Base-by-base conservation (phyloP, 305 asterid species). In the Plantago rigida region DNA sequence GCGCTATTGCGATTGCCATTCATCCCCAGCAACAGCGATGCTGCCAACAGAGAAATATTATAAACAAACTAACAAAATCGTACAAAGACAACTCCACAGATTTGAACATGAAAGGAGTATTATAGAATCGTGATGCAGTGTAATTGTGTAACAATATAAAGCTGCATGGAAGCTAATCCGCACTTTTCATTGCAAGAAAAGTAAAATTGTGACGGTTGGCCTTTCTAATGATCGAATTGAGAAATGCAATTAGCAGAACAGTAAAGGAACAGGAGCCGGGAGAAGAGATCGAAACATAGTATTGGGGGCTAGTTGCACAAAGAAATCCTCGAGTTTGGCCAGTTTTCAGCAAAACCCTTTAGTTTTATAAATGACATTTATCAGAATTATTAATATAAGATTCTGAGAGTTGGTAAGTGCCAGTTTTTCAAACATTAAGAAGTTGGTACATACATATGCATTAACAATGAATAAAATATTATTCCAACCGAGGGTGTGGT, bases 1-100 rank as follows among this genome's bases (percentile, higher is more conserved):
- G 69, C 73, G 49, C 72, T 80, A 64, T 75, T 80, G 81, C 73
- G 72, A 62, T 74, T 76, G 46, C 75, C 82, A 64, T 78, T 81
- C 80, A 73, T 77, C 22, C 85, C 91, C 4, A 67, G 83, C 75
- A 84, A 79, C 71, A 86, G 75, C 15, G 90, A 67, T 69, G 93
- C 99, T 89, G 94, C 81, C 36, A 60, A 31, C 14, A 62, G 51
- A 69, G 29, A 59, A 24, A 54, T n/a, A 54, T 28, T 13, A 53
- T 1, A 11, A 53, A 11, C 39, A 28, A 54, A 29, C 13, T 29
- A 5, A 31, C 13, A 15, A 31, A 41, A 9, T 41, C 10, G 12
- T 41, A 1, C 46, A 41, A 41, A 41, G 13, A 9, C 9, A 3
- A 41, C 10, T 41, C 8, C 13, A 41, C 46, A 9, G n/a, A 54